Conservation (phyloP, 2,329 filamentous ascomycete species). For the Orbilia oligospora region DNA sequence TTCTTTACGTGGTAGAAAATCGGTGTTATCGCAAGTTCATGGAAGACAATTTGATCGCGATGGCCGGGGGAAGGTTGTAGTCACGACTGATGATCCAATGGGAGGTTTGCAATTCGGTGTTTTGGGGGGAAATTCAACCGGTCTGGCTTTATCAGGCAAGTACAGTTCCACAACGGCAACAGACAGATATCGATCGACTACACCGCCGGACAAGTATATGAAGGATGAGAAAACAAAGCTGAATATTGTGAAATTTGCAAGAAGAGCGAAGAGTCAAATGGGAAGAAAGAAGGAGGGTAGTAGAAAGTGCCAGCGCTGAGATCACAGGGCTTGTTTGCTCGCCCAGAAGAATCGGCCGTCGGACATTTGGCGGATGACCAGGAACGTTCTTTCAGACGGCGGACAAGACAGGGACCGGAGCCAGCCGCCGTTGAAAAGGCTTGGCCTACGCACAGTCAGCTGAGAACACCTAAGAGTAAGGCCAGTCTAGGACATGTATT, state of each 20-base stretch:
- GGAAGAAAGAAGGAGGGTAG: slow-evolving; percentile 13
- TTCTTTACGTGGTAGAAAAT: neutral
- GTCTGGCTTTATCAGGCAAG: slow-evolving; percentile 27
- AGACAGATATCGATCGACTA: neutral
- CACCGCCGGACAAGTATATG: neutral
- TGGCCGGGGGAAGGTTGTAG: slow-evolving; percentile 22
- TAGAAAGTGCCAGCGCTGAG: slow-evolving; percentile 18
- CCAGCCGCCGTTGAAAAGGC: slow-evolving; percentile 23
- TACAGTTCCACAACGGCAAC: slow-evolving; percentile 26
- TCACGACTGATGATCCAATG: neutral
- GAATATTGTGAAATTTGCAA: neutral
- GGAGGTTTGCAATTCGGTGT: slow-evolving; percentile 25
- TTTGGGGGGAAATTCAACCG: slow-evolving; percentile 17
- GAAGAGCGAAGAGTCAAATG: slow-evolving; percentile 2
- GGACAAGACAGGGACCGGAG: slow-evolving; percentile 23
- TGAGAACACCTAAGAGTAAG: neutral
- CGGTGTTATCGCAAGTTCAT: slow-evolving; percentile 49
- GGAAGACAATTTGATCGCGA: slow-evolving; percentile 43
- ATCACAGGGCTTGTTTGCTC: slow-evolving; percentile 43
- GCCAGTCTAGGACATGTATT: no score
- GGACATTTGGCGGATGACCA: slow-evolving; percentile 55
- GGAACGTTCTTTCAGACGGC: slow-evolving; percentile 6
- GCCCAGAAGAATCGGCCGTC: slow-evolving; percentile 34
- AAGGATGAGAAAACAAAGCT: slow-evolving; percentile 5
- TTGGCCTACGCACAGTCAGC: slow-evolving; percentile 38